Evolutionary conservation across 345 rosid genomes (phyloP).

Genomic region (Eucalyptus grandis): DNA sequence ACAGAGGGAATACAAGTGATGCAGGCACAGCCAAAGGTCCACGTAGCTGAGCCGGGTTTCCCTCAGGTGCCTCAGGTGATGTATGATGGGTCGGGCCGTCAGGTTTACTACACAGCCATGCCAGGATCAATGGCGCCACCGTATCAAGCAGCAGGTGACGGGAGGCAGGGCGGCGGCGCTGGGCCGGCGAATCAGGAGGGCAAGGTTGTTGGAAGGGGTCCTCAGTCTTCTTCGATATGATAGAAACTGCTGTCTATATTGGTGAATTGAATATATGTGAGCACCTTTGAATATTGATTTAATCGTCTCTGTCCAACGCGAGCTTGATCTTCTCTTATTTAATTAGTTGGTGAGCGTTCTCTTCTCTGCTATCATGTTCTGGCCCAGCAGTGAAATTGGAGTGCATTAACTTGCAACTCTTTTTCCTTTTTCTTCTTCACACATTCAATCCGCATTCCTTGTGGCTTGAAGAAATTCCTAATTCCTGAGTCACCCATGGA

Average conservation of each 20-base stretch:
- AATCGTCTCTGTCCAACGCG: not conserved
- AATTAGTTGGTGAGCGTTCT: not conserved
- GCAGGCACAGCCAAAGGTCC: conserved; percentile 3
- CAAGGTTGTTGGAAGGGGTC: conserved; percentile 4
- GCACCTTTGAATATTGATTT: not conserved
- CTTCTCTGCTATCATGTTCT: not conserved
- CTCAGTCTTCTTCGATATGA: not conserved
- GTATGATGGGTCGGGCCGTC: conserved; percentile 43
- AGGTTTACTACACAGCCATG: conserved; percentile 21
- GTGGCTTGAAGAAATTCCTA: not conserved
- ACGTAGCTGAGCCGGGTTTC: conserved; percentile 13
- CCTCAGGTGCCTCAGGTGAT: conserved; percentile 28
- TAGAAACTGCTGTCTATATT: not conserved
- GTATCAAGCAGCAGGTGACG: conserved; percentile 5
- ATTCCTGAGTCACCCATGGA: not conserved
- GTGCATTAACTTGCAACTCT: not conserved
- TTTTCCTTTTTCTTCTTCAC: not conserved
- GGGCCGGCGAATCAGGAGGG: conserved; percentile 22
- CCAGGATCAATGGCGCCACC: conserved; percentile 3
- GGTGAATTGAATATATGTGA: not conserved
- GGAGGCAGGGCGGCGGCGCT: not conserved
- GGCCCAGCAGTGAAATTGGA: not conserved
- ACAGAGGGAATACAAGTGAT: conserved; percentile 5
- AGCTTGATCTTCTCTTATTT: not conserved
- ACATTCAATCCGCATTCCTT: not conserved